A percentile compares a stretch with the other conserved stretches of the same genome.
phyloP scores from a whole-genome alignment of 441 rosid genomes.

The Pelargonium citronellum region DNA sequence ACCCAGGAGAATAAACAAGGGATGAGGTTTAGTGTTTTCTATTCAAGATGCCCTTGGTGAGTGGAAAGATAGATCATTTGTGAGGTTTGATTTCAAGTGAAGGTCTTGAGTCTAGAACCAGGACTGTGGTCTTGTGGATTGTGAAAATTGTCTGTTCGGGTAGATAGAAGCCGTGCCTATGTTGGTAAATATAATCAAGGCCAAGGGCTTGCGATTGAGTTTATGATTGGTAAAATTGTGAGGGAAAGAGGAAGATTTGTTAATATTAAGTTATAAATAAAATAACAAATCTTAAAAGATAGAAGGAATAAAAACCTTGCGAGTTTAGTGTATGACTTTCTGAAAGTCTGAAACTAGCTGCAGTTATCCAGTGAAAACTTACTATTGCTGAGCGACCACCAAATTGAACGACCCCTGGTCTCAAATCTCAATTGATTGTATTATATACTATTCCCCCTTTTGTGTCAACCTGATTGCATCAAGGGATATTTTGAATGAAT shows the following conservation, averaged over 20 bases:
- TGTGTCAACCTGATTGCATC: too few relatives aligned
- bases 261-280: not conserved
- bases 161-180: not conserved
- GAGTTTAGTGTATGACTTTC: too few relatives aligned
- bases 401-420: too few relatives aligned
- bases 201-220: not conserved
- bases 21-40: not conserved
- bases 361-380: too few relatives aligned
- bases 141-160: not conserved
- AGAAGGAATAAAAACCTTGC: too few relatives aligned
- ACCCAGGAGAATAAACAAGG: not conserved
- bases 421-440: too few relatives aligned
- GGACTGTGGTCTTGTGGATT: not conserved
- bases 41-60: constrained; percentile 5
- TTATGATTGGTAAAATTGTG: not conserved
- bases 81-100: not conserved
- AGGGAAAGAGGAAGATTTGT: not conserved
- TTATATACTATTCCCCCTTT: too few relatives aligned
- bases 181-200: not conserved
- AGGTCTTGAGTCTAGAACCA: not conserved
- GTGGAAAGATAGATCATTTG: not conserved
- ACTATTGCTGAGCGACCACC: too few relatives aligned
- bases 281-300: not conserved
- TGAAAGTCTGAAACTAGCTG: too few relatives aligned
- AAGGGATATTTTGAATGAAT: too few relatives aligned